Evolutionary conservation across 495 filamentous ascomycete genomes (phyloP).

Genomic region (Delitschia confertaspora): DNA sequence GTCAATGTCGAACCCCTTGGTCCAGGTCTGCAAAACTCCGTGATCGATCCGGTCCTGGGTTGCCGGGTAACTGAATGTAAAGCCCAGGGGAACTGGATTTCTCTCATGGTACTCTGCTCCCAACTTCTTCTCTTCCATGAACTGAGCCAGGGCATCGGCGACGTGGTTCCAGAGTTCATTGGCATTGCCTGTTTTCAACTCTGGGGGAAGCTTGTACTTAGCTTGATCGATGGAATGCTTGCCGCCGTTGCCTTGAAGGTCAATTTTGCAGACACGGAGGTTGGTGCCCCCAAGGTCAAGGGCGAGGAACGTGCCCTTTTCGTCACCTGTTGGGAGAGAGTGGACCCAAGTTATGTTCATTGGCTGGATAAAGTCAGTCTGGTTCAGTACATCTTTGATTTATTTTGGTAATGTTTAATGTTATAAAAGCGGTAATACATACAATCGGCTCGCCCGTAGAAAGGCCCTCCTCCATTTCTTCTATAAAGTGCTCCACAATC

Average conservation of each 20-base stretch:
- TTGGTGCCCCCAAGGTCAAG: constrained; percentile 98
- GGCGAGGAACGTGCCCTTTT: constrained; percentile 76
- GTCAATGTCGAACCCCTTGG: constrained; percentile 95
- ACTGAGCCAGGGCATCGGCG: constrained; percentile 88
- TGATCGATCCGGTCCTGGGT: constrained; percentile 94
- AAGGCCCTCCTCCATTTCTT: constrained; percentile 10
- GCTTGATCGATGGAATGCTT: constrained; percentile 97
- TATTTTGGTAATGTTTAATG: background rate
- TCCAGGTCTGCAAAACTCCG: constrained; percentile 92
- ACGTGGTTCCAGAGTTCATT: constrained; percentile 96
- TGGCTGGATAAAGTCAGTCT: background rate
- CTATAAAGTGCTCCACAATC: constrained; percentile 4
- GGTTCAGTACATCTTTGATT: background rate
- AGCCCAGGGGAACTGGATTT: constrained; percentile 70
- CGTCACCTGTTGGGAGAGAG: background rate
- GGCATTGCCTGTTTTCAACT: constrained; percentile 75
- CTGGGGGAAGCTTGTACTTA: constrained; percentile 91
- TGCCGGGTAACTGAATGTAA: constrained; percentile 96
- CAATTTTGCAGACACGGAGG: constrained; percentile 92
- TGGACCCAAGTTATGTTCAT: constrained; percentile 11
- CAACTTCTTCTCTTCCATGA: constrained; percentile 76
- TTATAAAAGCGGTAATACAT: no score
- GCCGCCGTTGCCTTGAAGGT: constrained; percentile 66
- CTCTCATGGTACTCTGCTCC: constrained; percentile 43
- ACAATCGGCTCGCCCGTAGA: no score